Percentiles rank a stretch among this genome's conserved stretches.
phyloP scores from a whole-genome alignment of 169 alveolate genomes.

The Eimeria mitis region DNA sequence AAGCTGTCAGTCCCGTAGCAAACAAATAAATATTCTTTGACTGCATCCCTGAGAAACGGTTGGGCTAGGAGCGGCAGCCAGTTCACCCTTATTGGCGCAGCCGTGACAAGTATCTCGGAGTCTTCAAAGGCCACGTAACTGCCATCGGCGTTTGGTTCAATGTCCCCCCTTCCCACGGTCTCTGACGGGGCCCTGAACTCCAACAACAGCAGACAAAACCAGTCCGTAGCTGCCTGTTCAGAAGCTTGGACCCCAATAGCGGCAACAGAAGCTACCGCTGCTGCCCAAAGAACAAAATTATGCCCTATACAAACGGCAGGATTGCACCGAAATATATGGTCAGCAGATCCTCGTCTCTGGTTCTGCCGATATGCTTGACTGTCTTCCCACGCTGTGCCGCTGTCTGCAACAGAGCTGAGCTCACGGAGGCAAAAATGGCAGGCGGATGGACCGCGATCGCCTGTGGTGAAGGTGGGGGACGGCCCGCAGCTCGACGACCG shows the following conservation, averaged over 20 bases:
- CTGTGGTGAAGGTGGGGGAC: slow-evolving; percentile 68
- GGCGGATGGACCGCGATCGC: slow-evolving; percentile 64
- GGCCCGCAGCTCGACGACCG: slow-evolving; percentile 63
- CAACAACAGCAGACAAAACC: background rate
- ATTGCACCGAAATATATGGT: background rate
- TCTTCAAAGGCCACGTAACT: slow-evolving; percentile 66
- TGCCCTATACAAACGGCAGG: background rate
- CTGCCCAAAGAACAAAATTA: background rate
- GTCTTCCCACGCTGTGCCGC: background rate
- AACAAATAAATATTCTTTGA: background rate
- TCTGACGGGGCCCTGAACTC: slow-evolving; percentile 73
- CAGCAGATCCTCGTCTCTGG: background rate
- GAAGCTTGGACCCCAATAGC: background rate
- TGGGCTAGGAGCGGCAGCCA: background rate
- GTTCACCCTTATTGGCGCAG: slow-evolving; percentile 80
- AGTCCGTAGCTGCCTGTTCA: too few species aligned
- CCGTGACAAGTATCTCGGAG: slow-evolving; percentile 40
- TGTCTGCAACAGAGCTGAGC: background rate
- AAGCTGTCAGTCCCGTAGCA: background rate
- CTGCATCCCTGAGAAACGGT: background rate
- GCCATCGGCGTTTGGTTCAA: slow-evolving; percentile 75
- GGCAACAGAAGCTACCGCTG: background rate
- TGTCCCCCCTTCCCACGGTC: slow-evolving; percentile 48
- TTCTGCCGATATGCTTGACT: background rate
- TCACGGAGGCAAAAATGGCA: slow-evolving; percentile 60